These are phyloP conservation scores for Narthecium ossifragum DNA, from an alignment of 106 monocot genomes.

Conservation along the genomic window DNA sequence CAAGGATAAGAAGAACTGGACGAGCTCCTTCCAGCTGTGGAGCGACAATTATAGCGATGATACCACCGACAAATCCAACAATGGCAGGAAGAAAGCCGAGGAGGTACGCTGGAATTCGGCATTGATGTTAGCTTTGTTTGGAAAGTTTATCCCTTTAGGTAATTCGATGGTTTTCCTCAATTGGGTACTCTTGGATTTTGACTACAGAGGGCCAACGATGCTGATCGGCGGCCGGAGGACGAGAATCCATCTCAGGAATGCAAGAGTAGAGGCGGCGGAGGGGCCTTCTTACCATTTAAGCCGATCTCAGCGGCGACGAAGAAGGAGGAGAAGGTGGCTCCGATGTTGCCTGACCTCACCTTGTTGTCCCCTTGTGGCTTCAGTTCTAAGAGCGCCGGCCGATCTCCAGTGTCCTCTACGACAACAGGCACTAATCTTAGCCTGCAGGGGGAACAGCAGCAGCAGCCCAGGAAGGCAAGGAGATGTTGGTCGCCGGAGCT, in stretches of 20 bases:
- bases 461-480: constrained; percentile 59
- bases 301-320: neutral
- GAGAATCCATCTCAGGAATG: constrained; percentile 21
- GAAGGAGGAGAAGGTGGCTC: constrained; percentile 29
- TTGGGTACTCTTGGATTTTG: neutral
- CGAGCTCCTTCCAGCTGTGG: constrained; percentile 95
- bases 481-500: constrained; percentile 98
- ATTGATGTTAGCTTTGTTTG: neutral
- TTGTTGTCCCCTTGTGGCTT: constrained; percentile 21
- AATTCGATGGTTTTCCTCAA: neutral
- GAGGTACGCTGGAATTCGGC: constrained; percentile 2
- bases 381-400: constrained; percentile 1
- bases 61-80: neutral
- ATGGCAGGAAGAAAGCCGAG: constrained; percentile 7
- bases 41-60: constrained; percentile 35
- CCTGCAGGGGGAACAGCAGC: constrained; percentile 22
- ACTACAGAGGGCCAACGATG: constrained; percentile 10
- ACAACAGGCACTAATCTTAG: neutral
- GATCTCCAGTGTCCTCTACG: constrained; percentile 12
- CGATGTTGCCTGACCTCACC: constrained; percentile 32
- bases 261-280: constrained; percentile 10
- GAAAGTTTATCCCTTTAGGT: neutral
- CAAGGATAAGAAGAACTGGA: constrained; percentile 77
- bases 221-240: constrained; percentile 11
- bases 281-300: constrained; percentile 39